Evolutionary conservation across 148 eudicot genomes (phyloP).

Genomic region (Beta vulgaris): DNA sequence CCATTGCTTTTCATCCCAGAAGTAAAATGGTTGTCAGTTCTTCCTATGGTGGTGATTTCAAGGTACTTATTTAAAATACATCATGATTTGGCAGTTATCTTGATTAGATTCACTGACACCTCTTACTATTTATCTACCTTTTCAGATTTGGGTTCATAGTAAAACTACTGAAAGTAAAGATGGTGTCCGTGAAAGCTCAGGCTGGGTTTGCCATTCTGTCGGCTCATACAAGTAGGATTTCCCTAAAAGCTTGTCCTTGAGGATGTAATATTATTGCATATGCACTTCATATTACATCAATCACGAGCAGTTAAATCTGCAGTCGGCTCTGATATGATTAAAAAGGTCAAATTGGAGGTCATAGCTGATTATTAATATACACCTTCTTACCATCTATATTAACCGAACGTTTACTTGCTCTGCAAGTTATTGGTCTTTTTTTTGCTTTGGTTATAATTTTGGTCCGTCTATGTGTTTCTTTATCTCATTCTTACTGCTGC

Average conservation of each 20-base stretch:
- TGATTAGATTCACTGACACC: background rate
- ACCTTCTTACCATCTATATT: background rate
- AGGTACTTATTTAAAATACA: slow-evolving; percentile 43
- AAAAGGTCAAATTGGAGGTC: background rate
- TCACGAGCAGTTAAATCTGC: background rate
- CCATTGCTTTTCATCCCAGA: slow-evolving; percentile 69
- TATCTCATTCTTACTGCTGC: background rate
- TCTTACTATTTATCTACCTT: slow-evolving; percentile 2
- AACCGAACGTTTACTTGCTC: background rate
- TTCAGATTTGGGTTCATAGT: slow-evolving; percentile 67
- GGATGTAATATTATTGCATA: background rate
- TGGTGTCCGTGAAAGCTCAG: slow-evolving; percentile 38
- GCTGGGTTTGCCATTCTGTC: slow-evolving; percentile 96
- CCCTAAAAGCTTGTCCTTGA: slow-evolving; percentile 9
- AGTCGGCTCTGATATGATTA: background rate
- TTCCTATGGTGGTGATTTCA: slow-evolving; percentile 87
- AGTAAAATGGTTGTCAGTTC: slow-evolving; percentile 67
- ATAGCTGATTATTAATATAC: background rate
- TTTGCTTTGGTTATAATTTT: background rate
- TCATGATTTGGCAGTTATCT: background rate
- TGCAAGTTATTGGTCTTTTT: background rate
- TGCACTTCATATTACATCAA: background rate
- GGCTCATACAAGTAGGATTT: slow-evolving; percentile 81
- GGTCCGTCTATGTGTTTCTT: background rate
- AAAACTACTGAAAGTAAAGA: slow-evolving; percentile 35